A percentile compares a stretch with the other conserved stretches of the same genome.
These are phyloP conservation scores for Takashimella tepidaria DNA, from an alignment of 1,284 basidiomycete genomes.

Conservation along the genomic window DNA sequence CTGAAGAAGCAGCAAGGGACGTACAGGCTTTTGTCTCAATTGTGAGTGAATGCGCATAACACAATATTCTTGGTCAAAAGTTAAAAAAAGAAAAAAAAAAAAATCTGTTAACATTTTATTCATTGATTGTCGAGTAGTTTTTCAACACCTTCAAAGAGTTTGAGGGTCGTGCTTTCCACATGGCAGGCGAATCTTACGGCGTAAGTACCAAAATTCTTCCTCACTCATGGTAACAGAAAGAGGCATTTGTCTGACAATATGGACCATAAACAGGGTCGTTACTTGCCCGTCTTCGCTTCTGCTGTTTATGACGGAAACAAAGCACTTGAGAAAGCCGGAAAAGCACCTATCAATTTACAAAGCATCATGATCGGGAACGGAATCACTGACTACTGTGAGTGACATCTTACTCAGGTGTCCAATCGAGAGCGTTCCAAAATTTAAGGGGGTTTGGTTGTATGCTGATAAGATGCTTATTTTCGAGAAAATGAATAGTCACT, in stretches of 20 bases:
- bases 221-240: no score
- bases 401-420: no score
- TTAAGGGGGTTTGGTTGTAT: no score
- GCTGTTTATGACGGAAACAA: conserved; percentile 74
- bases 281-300: conserved; percentile 75
- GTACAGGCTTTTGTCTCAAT: conserved; percentile 65
- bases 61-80: no score
- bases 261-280: conserved; percentile 65
- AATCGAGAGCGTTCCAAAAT: no score
- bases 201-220: conserved; percentile 25
- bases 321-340: conserved; percentile 55
- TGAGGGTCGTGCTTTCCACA: conserved; percentile 59
- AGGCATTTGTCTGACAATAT: no score
- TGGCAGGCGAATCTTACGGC: conserved; percentile 58
- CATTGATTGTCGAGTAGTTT: conserved; percentile 48
- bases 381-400: conserved; percentile 48
- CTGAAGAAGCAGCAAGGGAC: conserved; percentile 67
- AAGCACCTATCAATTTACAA: conserved; percentile 69
- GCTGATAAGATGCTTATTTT: no score
- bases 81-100: no score
- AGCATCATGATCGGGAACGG: conserved; percentile 72
- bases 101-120: no score
- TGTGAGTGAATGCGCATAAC: no score
- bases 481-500: no score
- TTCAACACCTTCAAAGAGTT: conserved; percentile 68